phyloP scores from a whole-genome alignment of 108 stramenopile species.

The Nitzschia sp. region DNA sequence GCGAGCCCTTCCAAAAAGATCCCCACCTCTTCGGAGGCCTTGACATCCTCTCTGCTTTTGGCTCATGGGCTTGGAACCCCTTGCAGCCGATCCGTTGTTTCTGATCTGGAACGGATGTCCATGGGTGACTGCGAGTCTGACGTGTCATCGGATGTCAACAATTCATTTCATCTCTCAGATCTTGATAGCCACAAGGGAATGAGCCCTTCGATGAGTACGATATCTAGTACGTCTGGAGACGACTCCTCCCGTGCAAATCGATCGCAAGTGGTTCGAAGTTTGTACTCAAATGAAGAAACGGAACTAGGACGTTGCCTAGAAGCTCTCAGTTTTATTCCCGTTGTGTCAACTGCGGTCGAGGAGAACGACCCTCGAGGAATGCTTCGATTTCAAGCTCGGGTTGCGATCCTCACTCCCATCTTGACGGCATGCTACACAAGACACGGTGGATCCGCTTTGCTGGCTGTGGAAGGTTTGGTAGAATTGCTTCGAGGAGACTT shows the following conservation, averaged over 20 bases:
- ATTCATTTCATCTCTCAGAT: neutral
- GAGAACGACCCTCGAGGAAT: conserved; percentile 12
- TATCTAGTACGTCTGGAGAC: neutral
- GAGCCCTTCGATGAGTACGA: neutral
- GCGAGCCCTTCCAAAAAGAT: neutral
- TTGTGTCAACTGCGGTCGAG: conserved; percentile 31
- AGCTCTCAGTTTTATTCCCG: conserved; percentile 78
- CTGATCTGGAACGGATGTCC: conserved; percentile 25
- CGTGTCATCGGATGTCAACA: conserved; percentile 12
- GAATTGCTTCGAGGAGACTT: conserved; percentile 70
- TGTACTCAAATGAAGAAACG: neutral
- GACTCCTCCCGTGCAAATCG: neutral
- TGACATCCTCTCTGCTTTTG: conserved; percentile 31
- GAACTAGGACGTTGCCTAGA: conserved; percentile 47
- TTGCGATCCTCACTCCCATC: conserved; percentile 71
- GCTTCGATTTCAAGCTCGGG: conserved; percentile 48
- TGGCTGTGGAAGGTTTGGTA: conserved; percentile 80
- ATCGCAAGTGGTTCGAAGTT: neutral
- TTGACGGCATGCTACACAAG: conserved; percentile 88
- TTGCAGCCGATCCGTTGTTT: conserved; percentile 18
- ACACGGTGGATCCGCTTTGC: conserved; percentile 79
- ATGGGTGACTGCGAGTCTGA: conserved; percentile 24
- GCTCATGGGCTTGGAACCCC: conserved; percentile 39
- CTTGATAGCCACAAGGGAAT: neutral
- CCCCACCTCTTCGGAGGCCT: neutral